Percentiles rank a stretch among this genome's conserved stretches.
These are phyloP conservation scores for Yamadazyma sp. DNA, from an alignment of 1,139 yeast species.

Conservation along the genomic window DNA sequence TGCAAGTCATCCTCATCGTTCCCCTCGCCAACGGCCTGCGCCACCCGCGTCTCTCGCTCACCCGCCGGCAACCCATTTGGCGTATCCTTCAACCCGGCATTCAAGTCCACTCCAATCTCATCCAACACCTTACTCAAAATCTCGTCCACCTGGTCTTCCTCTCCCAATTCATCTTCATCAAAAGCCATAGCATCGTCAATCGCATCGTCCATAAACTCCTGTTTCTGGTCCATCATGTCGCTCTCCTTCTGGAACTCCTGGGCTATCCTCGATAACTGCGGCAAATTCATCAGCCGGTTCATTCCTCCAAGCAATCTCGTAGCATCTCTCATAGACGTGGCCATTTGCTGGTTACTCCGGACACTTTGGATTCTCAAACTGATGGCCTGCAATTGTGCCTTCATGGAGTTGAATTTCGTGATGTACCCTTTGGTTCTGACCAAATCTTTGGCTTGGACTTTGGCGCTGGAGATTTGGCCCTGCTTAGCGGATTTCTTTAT, in stretches of 20 bases:
- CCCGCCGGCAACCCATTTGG: constrained; percentile 38
- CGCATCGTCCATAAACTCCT: constrained; percentile 98
- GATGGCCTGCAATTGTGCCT: constrained; percentile 92
- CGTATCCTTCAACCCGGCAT: constrained; percentile 63
- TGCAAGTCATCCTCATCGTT: constrained; percentile 81
- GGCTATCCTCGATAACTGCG: constrained; percentile 83
- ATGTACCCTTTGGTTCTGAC: constrained; percentile 82
- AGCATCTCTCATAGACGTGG: constrained; percentile 94
- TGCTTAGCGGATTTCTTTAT: constrained; percentile 88
- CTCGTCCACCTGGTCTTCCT: constrained; percentile 90
- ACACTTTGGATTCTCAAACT: constrained; percentile 87
- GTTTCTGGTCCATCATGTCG: constrained; percentile 97
- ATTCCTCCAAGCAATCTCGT: constrained; percentile 79
- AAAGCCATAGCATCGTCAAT: constrained; percentile 94
- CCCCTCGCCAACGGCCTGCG: constrained; percentile 45
- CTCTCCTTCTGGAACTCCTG: constrained; percentile 94
- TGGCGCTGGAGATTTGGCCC: constrained; percentile 87
- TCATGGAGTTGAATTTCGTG: constrained; percentile 89
- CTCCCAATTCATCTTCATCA: constrained; percentile 63
- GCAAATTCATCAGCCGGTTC: constrained; percentile 88
- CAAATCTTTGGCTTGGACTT: constrained; percentile 92
- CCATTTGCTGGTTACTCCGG: constrained; percentile 93
- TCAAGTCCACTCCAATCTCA: constrained; percentile 91
- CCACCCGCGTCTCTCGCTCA: constrained; percentile 30
- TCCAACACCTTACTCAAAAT: constrained; percentile 89